Evolutionary conservation across 371 early-diverging fungal genomes (phyloP), one percentile per base, ranked within the genome.

Genomic region (Quaeritorhiza haematococci): DNA sequence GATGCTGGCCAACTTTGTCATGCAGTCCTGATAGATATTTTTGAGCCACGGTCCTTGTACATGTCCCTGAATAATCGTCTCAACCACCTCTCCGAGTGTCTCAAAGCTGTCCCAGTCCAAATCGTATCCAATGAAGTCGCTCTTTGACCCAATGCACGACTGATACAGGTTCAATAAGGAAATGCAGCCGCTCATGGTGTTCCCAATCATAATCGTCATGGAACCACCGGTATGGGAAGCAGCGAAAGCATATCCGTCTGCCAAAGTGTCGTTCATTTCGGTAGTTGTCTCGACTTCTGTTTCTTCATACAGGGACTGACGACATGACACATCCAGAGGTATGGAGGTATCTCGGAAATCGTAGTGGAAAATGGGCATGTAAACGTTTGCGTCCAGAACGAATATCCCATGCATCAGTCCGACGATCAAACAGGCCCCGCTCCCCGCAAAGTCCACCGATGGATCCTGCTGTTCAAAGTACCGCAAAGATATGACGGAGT

Each of bases 1-100:
- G 0, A 55, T 13, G 21, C 32, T 29, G 3, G 44, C 19, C 8
- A 63, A 43, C 19, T 55, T 33, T 8, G 19, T 33, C 42, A 63
- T 33, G 43, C 55, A 58, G 32, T 55, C 59, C 15, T 10, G 5
- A 28, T 43, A 48, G 1, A 55, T 42, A 24, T 58, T 57, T 33
- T 58, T 28, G 4, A 32, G 3, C 64, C 64, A 63, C 0, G n/a
- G 33, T 3, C 56, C 55, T 23, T 27, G 34, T 2, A 52, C 43
- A 41, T 56, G 26, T 21, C 28, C n/a, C n/a, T n/a, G n/a, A n/a
- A n/a, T n/a, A n/a, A n/a, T n/a, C n/a, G n/a, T n/a, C n/a, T n/a
- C n/a, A n/a, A n/a, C 38, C 4, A 28, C 48, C n/a, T 26, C 56
- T 7, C 41, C 41, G 27, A 23, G 27, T 17, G n/a, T 23, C 23